Percentiles rank a stretch among this genome's conserved stretches.
Evolutionary conservation across 2,329 filamentous ascomycete genomes (phyloP).

Genomic region (Paraphoma sp.): DNA sequence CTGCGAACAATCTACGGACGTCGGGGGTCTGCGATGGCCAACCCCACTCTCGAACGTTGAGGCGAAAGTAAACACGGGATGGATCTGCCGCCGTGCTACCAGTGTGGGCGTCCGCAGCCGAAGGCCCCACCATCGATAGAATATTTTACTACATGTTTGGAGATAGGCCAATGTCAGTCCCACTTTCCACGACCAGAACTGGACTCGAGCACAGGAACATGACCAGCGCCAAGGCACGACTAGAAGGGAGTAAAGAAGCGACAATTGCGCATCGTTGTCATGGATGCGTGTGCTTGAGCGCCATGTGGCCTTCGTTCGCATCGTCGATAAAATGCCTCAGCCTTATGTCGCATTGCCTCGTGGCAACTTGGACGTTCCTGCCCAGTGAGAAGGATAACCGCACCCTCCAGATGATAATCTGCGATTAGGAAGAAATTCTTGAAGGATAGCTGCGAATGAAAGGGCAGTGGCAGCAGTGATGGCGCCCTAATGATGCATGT

Average conservation of each 20-base stretch:
- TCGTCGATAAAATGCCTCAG: conserved; percentile 9
- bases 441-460: conserved; percentile 8
- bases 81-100: conserved; percentile 2
- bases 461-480: background rate
- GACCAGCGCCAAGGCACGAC: no score
- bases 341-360: conserved; percentile 1
- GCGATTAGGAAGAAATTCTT: background rate
- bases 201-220: background rate
- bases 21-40: no score
- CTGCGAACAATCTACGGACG: no score
- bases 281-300: background rate
- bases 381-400: background rate
- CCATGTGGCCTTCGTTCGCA: background rate
- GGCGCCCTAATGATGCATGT: conserved; percentile 2
- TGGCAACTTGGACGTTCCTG: background rate
- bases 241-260: background rate
- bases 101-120: conserved; percentile 3
- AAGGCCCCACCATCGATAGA: conserved; percentile 1
- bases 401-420: background rate
- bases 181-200: background rate
- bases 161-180: conserved; percentile 4
- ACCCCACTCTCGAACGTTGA: background rate
- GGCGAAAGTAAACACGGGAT: conserved; percentile 1
- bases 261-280: background rate
- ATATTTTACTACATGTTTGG: background rate